Conservation (phyloP, 805 yeast species). For the Monosporozyma servazzii region DNA sequence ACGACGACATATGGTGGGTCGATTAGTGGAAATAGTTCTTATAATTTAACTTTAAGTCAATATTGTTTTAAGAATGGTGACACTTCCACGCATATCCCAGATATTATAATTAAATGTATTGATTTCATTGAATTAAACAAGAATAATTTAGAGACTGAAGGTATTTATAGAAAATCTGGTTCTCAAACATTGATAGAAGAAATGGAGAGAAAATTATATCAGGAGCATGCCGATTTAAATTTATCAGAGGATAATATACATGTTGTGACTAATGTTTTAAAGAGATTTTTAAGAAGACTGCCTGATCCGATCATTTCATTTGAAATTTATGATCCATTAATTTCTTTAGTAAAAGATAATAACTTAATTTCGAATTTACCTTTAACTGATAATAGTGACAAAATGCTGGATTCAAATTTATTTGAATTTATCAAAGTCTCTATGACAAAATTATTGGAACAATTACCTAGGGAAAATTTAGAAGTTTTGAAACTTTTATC, state of each 20-base stretch:
- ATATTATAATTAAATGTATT: slow-evolving; percentile 61
- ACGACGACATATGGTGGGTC: neutral
- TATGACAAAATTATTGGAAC: slow-evolving; percentile 1
- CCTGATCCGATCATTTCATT: slow-evolving; percentile 80
- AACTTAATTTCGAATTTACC: slow-evolving; percentile 18
- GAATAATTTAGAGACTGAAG: slow-evolving; percentile 52
- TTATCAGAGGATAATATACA: slow-evolving; percentile 57
- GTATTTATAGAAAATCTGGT: slow-evolving; percentile 86
- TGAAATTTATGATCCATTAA: slow-evolving; percentile 55
- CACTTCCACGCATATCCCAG: slow-evolving; percentile 44
- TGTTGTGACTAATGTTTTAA: slow-evolving; percentile 79
- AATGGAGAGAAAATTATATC: slow-evolving; percentile 18
- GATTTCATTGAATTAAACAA: slow-evolving; percentile 53
- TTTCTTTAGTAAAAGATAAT: slow-evolving; percentile 39
- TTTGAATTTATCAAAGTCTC: slow-evolving; percentile 23
- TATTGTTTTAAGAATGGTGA: slow-evolving; percentile 52
- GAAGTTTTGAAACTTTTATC: slow-evolving; percentile 47
- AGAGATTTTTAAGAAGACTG: slow-evolving; percentile 74
- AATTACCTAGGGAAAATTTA: slow-evolving; percentile 61
- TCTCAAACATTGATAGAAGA: slow-evolving; percentile 43
- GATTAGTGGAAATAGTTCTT: neutral
- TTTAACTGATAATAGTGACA: slow-evolving; percentile 9
- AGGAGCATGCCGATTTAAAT: slow-evolving; percentile 17
- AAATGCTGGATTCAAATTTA: slow-evolving; percentile 5
- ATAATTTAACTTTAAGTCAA: slow-evolving; percentile 45